A percentile compares a stretch with the other conserved stretches of the same genome.
These are phyloP conservation scores for Russula compacta DNA, from an alignment of 768 basidiomycete species.

Conservation along the genomic window DNA sequence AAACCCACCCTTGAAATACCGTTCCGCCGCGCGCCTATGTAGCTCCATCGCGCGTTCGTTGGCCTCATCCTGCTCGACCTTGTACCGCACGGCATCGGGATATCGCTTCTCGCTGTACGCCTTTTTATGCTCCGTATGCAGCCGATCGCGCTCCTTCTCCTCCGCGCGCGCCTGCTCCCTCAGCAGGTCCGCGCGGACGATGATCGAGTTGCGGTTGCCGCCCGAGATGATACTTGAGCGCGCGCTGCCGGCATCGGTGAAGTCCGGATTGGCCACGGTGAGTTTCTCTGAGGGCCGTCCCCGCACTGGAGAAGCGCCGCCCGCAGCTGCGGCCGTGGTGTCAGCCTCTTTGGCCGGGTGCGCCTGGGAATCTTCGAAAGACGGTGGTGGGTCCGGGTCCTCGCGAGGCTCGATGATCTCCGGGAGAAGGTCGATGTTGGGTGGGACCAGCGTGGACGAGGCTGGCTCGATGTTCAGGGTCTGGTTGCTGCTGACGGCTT, in stretches of 20 bases:
- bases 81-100: conserved; percentile 24
- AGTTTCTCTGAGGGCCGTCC: conserved; percentile 12
- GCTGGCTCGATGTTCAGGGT: neutral
- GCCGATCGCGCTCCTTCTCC: conserved; percentile 23
- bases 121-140: conserved; percentile 20
- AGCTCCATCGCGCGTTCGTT: conserved; percentile 24
- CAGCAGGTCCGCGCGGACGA: conserved; percentile 25
- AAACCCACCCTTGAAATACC: conserved; percentile 28
- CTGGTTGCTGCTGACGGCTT: neutral
- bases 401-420: conserved; percentile 16
- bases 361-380: conserved; percentile 1
- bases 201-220: conserved; percentile 21
- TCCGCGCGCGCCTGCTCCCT: conserved; percentile 24
- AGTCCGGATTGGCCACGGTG: conserved; percentile 7
- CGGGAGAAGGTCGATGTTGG: conserved; percentile 14
- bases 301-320: neutral
- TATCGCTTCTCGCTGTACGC: conserved; percentile 23
- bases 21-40: conserved; percentile 28
- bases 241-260: conserved; percentile 8
- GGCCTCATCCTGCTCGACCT: conserved; percentile 26
- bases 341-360: neutral
- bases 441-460: conserved; percentile 9
- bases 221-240: conserved; percentile 26
- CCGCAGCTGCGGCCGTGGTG: neutral
- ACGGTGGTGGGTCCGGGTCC: conserved; percentile 13